A percentile compares a stretch with the other conserved stretches of the same genome.
Evolutionary conservation across 805 yeast genomes (phyloP).

Genomic region (Metschnikowia drakensbergensis): DNA sequence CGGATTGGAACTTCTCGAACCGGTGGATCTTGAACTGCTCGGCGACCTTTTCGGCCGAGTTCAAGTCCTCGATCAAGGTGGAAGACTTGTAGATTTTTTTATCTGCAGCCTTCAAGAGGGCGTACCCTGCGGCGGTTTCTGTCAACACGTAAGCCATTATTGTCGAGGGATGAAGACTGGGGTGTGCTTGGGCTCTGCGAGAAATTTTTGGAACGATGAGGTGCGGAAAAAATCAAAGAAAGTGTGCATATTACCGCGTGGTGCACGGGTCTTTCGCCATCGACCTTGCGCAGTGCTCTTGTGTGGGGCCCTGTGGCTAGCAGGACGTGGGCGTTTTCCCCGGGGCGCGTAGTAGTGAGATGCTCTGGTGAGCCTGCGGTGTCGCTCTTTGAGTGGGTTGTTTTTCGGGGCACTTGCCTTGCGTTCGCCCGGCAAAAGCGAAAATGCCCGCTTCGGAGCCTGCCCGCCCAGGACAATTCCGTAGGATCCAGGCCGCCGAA

Average conservation of each 20-base stretch:
- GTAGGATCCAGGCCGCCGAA: too few species aligned
- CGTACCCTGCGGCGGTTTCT: conserved; percentile 99
- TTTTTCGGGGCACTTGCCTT: too few species aligned
- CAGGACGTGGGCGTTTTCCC: too few species aligned
- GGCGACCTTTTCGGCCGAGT: conserved; percentile 79
- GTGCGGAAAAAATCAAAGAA: conserved; percentile 10
- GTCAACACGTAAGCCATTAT: conserved; percentile 84
- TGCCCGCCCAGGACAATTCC: too few species aligned
- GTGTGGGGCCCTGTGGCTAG: too few species aligned
- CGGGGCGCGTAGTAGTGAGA: too few species aligned
- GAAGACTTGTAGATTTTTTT: conserved; percentile 91
- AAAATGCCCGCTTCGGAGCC: too few species aligned
- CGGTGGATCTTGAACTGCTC: conserved; percentile 92
- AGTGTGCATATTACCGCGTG: conserved; percentile 2
- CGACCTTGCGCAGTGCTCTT: too few species aligned
- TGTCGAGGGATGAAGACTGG: conserved; percentile 7
- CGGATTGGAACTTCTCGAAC: conserved; percentile 89
- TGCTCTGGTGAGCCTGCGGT: too few species aligned
- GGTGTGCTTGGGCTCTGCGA: conserved; percentile 7
- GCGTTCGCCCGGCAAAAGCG: too few species aligned
- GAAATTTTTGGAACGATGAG: conserved; percentile 17
- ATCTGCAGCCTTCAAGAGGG: conserved; percentile 94
- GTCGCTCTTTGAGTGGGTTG: too few species aligned
- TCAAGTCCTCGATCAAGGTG: conserved; percentile 67
- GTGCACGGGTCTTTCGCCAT: conserved; percentile 5